Conservation (phyloP, 2,329 filamentous ascomycete species). For the Cadophora sp. region DNA sequence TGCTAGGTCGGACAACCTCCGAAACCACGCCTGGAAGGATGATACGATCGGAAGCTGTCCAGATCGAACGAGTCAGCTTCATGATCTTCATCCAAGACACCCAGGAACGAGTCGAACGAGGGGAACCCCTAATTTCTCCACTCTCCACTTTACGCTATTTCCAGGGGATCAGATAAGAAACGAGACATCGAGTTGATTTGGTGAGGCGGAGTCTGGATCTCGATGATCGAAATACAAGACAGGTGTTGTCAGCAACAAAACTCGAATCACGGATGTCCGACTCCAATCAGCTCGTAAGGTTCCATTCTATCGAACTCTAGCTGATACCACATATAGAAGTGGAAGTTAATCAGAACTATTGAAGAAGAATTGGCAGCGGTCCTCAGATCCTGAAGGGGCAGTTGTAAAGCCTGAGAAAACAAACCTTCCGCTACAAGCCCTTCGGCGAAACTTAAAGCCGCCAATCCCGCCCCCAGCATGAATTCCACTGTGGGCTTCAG, state of each 20-base stretch:
- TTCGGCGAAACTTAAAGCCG: neutral
- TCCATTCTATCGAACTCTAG: neutral
- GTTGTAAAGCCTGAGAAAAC: constrained; percentile 6
- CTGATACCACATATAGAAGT: neutral
- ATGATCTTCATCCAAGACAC: neutral
- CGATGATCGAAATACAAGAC: neutral
- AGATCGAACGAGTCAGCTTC: constrained; percentile 2
- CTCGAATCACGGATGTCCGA: neutral
- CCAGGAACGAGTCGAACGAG: neutral
- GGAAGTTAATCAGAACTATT: neutral
- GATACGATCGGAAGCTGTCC: neutral
- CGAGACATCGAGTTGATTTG: neutral
- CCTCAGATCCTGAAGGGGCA: neutral
- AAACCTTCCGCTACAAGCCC: neutral
- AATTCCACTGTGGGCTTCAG: neutral
- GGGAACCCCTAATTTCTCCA: constrained; percentile 16
- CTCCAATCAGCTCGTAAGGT: neutral
- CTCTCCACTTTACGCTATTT: constrained; percentile 1
- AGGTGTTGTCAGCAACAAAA: neutral
- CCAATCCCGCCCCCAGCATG: neutral
- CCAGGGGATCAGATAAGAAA: constrained; percentile 8
- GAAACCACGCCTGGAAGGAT: neutral
- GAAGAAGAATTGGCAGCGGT: neutral
- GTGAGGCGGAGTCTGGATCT: neutral
- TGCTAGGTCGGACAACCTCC: constrained; percentile 10